Evolutionary conservation across 257 asterid species (phyloP).

Genomic region (Nicotiana tomentosiformis): DNA sequence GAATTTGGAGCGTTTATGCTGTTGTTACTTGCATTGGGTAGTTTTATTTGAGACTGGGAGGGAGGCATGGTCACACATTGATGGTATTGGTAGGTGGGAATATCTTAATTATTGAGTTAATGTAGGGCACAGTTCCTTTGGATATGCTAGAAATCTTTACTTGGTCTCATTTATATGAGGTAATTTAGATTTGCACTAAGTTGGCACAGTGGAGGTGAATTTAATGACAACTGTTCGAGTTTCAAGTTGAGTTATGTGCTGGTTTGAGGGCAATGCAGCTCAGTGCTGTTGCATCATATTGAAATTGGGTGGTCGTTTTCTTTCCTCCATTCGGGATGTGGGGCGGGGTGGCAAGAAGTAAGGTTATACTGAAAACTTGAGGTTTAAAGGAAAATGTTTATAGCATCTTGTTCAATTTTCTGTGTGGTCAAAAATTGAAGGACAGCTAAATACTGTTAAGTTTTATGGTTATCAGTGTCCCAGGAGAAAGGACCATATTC

Average conservation of each 20-base stretch:
- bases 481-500: not conserved
- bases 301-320: not conserved
- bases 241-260: not conserved
- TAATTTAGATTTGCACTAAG: not conserved
- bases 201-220: not conserved
- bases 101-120: not conserved
- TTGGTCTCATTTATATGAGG: not conserved
- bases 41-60: not conserved
- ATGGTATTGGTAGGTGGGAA: not conserved
- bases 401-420: not conserved
- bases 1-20: not conserved
- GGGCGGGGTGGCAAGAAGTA: not conserved
- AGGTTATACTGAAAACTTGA: not conserved
- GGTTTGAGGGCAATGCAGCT: not conserved
- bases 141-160: not conserved
- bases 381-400: not conserved
- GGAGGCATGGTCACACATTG: not conserved
- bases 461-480: not conserved
- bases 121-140: not conserved
- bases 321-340: not conserved
- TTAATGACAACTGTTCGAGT: not conserved
- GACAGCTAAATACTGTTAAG: not conserved
- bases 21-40: not conserved
- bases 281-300: not conserved
- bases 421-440: not conserved